phyloP scores from a whole-genome alignment of 2,329 filamentous ascomycete genomes.

The Thielaviopsis ethacetica region DNA sequence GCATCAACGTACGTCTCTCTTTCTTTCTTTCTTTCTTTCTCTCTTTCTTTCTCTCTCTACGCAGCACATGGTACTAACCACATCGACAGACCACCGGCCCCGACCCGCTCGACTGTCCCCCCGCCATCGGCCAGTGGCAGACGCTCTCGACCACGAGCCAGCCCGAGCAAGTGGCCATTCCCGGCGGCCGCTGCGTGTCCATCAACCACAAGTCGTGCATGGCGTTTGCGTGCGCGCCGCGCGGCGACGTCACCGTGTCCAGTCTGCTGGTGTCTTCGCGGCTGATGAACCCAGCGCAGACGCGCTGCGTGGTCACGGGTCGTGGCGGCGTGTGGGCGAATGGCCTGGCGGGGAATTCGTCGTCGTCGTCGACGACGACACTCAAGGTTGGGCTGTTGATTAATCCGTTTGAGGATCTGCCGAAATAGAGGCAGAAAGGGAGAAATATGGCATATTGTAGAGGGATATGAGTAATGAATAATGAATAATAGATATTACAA shows the following conservation, averaged over 20 bases:
- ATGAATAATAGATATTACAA: too few species aligned
- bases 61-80: background rate
- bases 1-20: slow-evolving; percentile 7
- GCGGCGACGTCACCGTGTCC: slow-evolving; percentile 5
- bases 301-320: slow-evolving; percentile 4
- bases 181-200: slow-evolving; percentile 7
- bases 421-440: background rate
- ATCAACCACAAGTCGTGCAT: slow-evolving; percentile 7
- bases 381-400: slow-evolving; percentile 8
- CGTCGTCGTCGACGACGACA: slow-evolving; percentile 2
- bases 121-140: slow-evolving; percentile 8
- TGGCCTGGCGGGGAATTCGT: background rate
- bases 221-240: slow-evolving; percentile 10
- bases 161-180: background rate
- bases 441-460: background rate
- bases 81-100: slow-evolving; percentile 6
- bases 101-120: slow-evolving; percentile 8
- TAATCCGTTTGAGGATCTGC: slow-evolving; percentile 4
- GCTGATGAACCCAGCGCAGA: slow-evolving; percentile 10
- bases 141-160: slow-evolving; percentile 1
- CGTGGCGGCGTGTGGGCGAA: slow-evolving; percentile 7
- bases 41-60: background rate
- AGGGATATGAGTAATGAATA: background rate
- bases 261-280: slow-evolving; percentile 3
- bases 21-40: too few species aligned